These are phyloP conservation scores for Penicillium sp. DNA, from an alignment of 2,329 filamentous ascomycete species.

Conservation along the genomic window DNA sequence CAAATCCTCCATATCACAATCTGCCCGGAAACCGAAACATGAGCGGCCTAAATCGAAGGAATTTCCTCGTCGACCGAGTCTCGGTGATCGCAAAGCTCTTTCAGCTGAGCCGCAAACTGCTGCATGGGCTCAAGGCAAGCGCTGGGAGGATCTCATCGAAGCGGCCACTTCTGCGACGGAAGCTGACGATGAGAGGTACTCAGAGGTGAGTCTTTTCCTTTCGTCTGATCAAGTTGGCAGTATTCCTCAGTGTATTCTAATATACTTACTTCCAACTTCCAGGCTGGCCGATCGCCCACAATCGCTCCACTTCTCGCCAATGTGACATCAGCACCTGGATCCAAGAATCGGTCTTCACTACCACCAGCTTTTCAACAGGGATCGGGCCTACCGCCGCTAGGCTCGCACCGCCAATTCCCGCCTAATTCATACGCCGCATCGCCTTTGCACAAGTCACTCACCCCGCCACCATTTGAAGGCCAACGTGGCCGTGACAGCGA, in stretches of 20 bases:
- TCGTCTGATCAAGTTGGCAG: not conserved
- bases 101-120: constrained; percentile 83
- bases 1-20: constrained; percentile 85
- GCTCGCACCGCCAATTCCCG: constrained; percentile 51
- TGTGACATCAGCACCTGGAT: constrained; percentile 43
- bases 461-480: constrained; percentile 73
- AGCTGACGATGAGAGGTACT: constrained; percentile 79
- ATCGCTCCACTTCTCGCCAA: constrained; percentile 44
- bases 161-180: constrained; percentile 91
- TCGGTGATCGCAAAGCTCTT: constrained; percentile 78
- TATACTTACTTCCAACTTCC: too few species aligned
- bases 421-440: constrained; percentile 74
- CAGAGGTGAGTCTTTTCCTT: constrained; percentile 67
- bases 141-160: constrained; percentile 96
- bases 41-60: constrained; percentile 80
- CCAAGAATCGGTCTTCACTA: constrained; percentile 64
- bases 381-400: constrained; percentile 42
- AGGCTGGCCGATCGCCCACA: constrained; percentile 47
- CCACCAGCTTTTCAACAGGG: constrained; percentile 62
- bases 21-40: constrained; percentile 74
- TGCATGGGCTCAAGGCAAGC: constrained; percentile 74
- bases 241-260: not conserved
- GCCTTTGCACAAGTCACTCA: constrained; percentile 86
- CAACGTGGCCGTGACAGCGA: constrained; percentile 55
- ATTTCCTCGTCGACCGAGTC: constrained; percentile 71